Base-by-base conservation (phyloP, 768 basidiomycete species). In the Rhizopogon vinicolor region DNA sequence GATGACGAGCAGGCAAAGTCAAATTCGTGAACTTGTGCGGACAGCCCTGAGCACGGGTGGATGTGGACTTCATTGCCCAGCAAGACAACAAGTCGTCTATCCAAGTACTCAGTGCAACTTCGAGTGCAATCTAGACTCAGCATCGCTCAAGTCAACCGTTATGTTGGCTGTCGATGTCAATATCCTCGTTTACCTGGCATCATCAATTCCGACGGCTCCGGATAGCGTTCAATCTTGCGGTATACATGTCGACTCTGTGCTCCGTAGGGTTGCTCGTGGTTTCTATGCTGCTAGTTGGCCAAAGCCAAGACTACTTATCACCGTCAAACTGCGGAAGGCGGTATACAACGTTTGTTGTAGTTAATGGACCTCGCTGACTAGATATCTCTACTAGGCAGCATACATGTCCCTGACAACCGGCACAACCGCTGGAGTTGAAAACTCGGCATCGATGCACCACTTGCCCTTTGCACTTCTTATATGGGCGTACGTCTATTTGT, bases 121-220 rank as follows among this genome's bases (percentile, higher is more conserved):
- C 12, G 13, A 43, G 1, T 18, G 41, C 35, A 16, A n/a, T 42
- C 13, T 19, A 22, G 33, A 44, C 19, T 14, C 14, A 44, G 9
- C 14, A 7, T 44, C n/a, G 46, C 7, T 44, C 16, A 18, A 83
- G 80, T 74, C 73, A 1, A 79, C 78, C 3, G 78, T 83, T 13
- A 65, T 84, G 44, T 64, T 83, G 6, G 76, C 76, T n/a, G 78
- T 78, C 2, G 81, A 82, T 51, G 76, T 85, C 1, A 76, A 76
- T 0, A 81, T 83, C 60, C 63, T 85, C 10, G 75, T 78, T 8
- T 83, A 19, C 76, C 76, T 22, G 68, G 69, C 41, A 70, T 77
- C 44, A 72, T 42, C 33, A 1, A 63, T 44, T 52, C 28, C 8
- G 8, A 18, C 14, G 5, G 28, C 28, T 14, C 44, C 55, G 41